These are phyloP conservation scores for Aspergillus pseudoterreus DNA, from an alignment of 2,329 filamentous ascomycete species.

Conservation along the genomic window DNA sequence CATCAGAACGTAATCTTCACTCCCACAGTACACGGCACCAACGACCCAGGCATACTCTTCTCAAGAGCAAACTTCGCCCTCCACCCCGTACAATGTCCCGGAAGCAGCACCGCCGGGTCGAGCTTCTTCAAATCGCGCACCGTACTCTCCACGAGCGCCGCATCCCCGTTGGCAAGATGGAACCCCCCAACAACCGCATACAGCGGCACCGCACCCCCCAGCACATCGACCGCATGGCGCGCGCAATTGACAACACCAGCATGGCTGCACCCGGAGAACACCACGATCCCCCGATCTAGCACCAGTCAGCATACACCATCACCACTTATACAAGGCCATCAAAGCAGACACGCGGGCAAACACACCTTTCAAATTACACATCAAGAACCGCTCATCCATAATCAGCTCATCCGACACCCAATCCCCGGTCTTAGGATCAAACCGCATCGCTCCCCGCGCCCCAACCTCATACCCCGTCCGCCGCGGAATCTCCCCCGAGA, in stretches of 20 bases:
- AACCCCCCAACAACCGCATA: constrained; percentile 54
- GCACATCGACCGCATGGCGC: constrained; percentile 43
- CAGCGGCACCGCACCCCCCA: constrained; percentile 36
- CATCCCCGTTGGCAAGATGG: constrained; percentile 49
- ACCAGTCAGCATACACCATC: neutral
- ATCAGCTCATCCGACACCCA: constrained; percentile 52
- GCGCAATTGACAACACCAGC: constrained; percentile 53
- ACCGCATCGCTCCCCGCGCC: constrained; percentile 44
- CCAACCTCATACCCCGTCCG: constrained; percentile 49
- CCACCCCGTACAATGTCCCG: constrained; percentile 57
- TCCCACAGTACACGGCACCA: constrained; percentile 52
- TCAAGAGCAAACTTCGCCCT: constrained; percentile 53
- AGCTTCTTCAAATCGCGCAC: constrained; percentile 48
- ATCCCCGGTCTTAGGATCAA: constrained; percentile 33
- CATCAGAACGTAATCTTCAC: constrained; percentile 38
- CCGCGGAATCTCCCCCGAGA: constrained; percentile 54
- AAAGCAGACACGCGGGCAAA: neutral
- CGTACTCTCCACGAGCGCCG: constrained; percentile 43
- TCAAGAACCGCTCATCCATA: constrained; percentile 51
- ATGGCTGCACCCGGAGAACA: constrained; percentile 57
- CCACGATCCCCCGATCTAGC: constrained; percentile 49
- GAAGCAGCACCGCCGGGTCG: constrained; percentile 48
- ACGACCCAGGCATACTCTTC: constrained; percentile 46
- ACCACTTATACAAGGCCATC: neutral
- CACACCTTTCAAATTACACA: constrained; percentile 51